phyloP scores from a whole-genome alignment of 805 yeast species.

The Maudiozyma bulderi region DNA sequence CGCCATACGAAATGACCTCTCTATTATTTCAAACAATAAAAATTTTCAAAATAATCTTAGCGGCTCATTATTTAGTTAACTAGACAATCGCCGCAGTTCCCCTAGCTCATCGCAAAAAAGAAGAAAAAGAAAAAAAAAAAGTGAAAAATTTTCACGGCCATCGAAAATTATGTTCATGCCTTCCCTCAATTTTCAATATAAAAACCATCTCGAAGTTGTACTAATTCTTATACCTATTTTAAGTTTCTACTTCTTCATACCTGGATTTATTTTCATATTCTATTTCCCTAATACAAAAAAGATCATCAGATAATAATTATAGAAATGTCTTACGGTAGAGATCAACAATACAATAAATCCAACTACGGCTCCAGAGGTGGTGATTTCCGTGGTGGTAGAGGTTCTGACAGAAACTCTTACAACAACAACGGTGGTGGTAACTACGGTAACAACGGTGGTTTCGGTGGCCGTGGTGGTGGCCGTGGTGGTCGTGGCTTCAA shows the following conservation, averaged over 20 bases:
- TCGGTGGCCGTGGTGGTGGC: slow-evolving; percentile 30
- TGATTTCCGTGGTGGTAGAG: slow-evolving; percentile 33
- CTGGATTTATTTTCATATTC: no score
- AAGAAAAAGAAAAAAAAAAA: background rate
- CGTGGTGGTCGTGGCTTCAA: slow-evolving; percentile 29
- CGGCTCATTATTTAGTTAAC: background rate
- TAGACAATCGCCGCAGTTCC: background rate
- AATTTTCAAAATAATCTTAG: no score
- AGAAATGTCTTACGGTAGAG: slow-evolving; percentile 31
- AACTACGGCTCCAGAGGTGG: slow-evolving; percentile 33
- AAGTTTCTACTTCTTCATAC: no score
- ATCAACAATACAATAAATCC: slow-evolving; percentile 30
- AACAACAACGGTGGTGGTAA: slow-evolving; percentile 26
- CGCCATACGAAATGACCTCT: no score
- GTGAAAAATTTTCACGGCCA: background rate
- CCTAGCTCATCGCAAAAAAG: background rate
- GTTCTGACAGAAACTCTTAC: slow-evolving; percentile 30
- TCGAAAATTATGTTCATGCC: background rate
- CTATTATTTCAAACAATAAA: no score
- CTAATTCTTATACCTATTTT: no score
- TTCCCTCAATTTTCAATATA: background rate
- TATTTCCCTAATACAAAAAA: background rate
- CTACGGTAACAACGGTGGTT: slow-evolving; percentile 17
- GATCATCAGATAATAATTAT: background rate
- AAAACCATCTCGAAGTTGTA: background rate